Evolutionary conservation across 768 basidiomycete genomes (phyloP).

Genomic region (Rubroboletus satanas): DNA sequence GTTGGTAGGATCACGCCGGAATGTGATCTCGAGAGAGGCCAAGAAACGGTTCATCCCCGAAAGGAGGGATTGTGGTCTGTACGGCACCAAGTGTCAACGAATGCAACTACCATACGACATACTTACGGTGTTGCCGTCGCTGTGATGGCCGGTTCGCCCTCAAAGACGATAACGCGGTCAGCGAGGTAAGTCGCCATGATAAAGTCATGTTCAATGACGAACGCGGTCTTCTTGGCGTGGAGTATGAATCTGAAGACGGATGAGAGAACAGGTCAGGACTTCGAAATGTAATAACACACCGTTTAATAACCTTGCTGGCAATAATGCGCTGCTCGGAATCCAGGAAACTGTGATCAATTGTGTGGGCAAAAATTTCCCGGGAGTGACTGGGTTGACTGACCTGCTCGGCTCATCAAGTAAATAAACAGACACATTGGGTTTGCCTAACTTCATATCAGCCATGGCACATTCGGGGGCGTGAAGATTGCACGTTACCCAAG

Average conservation of each 20-base stretch:
- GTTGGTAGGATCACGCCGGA: conserved; percentile 96
- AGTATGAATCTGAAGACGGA: conserved; percentile 69
- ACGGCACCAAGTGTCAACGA: background rate
- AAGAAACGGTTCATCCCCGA: conserved; percentile 99
- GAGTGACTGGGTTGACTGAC: conserved; percentile 34
- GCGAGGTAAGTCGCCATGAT: conserved; percentile 99
- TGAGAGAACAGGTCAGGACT: conserved; percentile 1
- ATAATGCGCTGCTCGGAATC: conserved; percentile 99
- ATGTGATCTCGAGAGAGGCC: conserved; percentile 93
- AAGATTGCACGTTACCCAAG: conserved; percentile 50
- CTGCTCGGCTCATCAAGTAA: conserved; percentile 93
- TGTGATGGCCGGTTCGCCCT: conserved; percentile 78
- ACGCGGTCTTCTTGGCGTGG: conserved; percentile 95
- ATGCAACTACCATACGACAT: background rate
- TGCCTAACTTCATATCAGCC: conserved; percentile 40
- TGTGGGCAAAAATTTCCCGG: conserved; percentile 1
- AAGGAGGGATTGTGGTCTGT: conserved; percentile 87
- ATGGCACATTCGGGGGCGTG: background rate
- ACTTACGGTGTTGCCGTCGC: conserved; percentile 90
- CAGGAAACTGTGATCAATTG: conserved; percentile 59
- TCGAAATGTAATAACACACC: conserved; percentile 40
- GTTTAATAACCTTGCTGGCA: conserved; percentile 96
- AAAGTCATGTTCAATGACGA: conserved; percentile 99
- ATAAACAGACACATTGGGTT: conserved; percentile 82
- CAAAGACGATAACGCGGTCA: conserved; percentile 93